Percentiles rank a stretch among this genome's conserved stretches.
Evolutionary conservation across 352 stramenopile genomes (phyloP).

Genomic region (Phytophthora ramorum): DNA sequence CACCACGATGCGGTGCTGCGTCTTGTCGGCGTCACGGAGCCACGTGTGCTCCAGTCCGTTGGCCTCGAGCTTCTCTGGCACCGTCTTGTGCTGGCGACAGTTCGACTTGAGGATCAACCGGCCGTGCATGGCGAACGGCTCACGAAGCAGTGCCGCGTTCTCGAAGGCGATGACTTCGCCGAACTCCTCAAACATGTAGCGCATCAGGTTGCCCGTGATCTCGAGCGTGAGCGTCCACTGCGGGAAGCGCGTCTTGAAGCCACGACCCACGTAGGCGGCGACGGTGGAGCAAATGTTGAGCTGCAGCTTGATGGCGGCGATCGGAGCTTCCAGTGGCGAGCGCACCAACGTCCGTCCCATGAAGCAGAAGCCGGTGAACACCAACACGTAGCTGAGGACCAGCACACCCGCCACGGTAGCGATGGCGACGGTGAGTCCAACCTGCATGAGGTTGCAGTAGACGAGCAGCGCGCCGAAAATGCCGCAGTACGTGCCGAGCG

Average conservation of each 20-base stretch:
- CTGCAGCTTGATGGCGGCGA: slow-evolving; percentile 28
- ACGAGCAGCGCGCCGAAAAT: slow-evolving; percentile 23
- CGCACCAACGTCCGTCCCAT: slow-evolving; percentile 28
- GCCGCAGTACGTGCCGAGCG: slow-evolving; percentile 23
- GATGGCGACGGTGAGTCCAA: slow-evolving; percentile 19
- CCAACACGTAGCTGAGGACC: slow-evolving; percentile 13
- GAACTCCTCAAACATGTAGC: slow-evolving; percentile 38
- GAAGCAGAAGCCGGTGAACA: slow-evolving; percentile 29
- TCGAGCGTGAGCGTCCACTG: slow-evolving; percentile 35
- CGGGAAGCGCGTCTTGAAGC: slow-evolving; percentile 25
- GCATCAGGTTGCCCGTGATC: slow-evolving; percentile 32
- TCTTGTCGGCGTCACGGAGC: slow-evolving; percentile 30
- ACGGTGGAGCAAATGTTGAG: slow-evolving; percentile 27
- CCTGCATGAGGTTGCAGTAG: slow-evolving; percentile 28
- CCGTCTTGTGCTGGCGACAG: slow-evolving; percentile 28
- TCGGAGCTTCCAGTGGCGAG: slow-evolving; percentile 21
- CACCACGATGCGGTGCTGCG: slow-evolving; percentile 43
- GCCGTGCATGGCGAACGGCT: no score
- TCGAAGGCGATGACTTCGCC: slow-evolving; percentile 33
- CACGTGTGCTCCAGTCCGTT: slow-evolving; percentile 54
- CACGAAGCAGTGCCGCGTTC: slow-evolving; percentile 19
- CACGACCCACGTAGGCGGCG: slow-evolving; percentile 14
- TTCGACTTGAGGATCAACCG: slow-evolving; percentile 18
- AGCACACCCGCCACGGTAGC: neutral
- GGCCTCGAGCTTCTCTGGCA: slow-evolving; percentile 27